phyloP scores from a whole-genome alignment of 805 yeast genomes.

The Diddensiella caesifluorescens region DNA sequence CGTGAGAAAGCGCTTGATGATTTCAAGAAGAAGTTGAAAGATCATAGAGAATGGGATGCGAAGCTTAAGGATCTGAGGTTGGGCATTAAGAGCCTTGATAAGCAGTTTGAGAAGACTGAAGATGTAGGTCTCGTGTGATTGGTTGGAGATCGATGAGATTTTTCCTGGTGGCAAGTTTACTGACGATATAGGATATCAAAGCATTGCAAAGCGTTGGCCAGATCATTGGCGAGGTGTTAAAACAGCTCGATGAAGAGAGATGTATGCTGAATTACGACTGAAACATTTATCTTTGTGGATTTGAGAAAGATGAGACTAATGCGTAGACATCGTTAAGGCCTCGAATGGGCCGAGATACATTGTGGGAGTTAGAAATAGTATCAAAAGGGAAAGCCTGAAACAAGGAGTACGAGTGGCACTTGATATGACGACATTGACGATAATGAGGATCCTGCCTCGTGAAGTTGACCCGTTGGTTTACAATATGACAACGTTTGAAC shows the following conservation, averaged over 20 bases:
- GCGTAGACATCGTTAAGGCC: slow-evolving; percentile 79
- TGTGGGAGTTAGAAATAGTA: slow-evolving; percentile 93
- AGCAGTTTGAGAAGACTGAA: slow-evolving; percentile 86
- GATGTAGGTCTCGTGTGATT: slow-evolving; percentile 35
- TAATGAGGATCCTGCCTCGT: slow-evolving; percentile 94
- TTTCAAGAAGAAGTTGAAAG: slow-evolving; percentile 79
- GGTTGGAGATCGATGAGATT: not conserved
- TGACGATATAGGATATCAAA: slow-evolving; percentile 63
- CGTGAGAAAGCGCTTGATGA: slow-evolving; percentile 71
- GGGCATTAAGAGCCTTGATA: slow-evolving; percentile 76
- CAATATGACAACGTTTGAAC: slow-evolving; percentile 96
- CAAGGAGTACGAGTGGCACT: slow-evolving; percentile 95
- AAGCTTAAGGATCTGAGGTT: slow-evolving; percentile 78
- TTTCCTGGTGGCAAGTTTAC: slow-evolving; percentile 1
- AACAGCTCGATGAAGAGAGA: slow-evolving; percentile 89
- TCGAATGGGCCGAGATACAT: slow-evolving; percentile 96
- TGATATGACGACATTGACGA: slow-evolving; percentile 96
- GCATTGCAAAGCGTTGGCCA: slow-evolving; percentile 97
- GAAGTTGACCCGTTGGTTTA: slow-evolving; percentile 98
- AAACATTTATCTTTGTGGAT: no score
- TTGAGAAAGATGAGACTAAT: no score
- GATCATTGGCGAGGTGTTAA: slow-evolving; percentile 92
- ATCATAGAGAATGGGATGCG: slow-evolving; percentile 93
- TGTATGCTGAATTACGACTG: slow-evolving; percentile 30
- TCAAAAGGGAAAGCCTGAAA: slow-evolving; percentile 72